Evolutionary conservation across 768 basidiomycete genomes (phyloP).

Genomic region (Xanthoconium stramineum): DNA sequence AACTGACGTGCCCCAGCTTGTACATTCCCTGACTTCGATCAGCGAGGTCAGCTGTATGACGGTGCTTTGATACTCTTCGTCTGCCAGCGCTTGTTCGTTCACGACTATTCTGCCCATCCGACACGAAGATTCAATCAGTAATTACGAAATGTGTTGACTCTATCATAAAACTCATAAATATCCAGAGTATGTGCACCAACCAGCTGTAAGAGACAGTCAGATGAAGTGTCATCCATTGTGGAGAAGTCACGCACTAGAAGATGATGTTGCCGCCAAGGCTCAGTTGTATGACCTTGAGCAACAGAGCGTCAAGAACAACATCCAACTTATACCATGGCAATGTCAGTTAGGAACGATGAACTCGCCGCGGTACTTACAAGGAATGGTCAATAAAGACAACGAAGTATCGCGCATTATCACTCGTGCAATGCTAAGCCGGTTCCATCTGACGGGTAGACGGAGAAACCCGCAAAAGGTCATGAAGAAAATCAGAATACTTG

Average conservation of each 20-base stretch:
- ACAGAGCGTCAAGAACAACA: conserved; percentile 17
- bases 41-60: not conserved
- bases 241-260: conserved; percentile 14
- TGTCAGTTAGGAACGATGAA: not conserved
- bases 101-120: conserved; percentile 18
- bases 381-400: conserved; percentile 2
- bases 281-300: conserved; percentile 3
- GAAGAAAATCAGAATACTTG: conserved; percentile 8
- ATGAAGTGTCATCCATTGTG: no score
- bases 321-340: not conserved
- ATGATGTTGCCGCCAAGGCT: conserved; percentile 13
- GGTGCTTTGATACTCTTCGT: not conserved
- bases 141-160: not conserved
- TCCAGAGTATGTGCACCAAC: conserved; percentile 17
- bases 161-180: conserved; percentile 12
- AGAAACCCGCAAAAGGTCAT: conserved; percentile 16
- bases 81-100: conserved; percentile 2
- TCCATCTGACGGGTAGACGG: conserved; percentile 9
- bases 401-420: conserved; percentile 15
- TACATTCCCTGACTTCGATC: not conserved
- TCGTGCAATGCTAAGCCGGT: not conserved
- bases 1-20: no score
- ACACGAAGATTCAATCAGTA: not conserved
- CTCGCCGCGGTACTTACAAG: conserved; percentile 1
- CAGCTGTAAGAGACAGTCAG: conserved; percentile 8